phyloP scores from a whole-genome alignment of 1,284 basidiomycete species.

The Heliocybe sulcata region DNA sequence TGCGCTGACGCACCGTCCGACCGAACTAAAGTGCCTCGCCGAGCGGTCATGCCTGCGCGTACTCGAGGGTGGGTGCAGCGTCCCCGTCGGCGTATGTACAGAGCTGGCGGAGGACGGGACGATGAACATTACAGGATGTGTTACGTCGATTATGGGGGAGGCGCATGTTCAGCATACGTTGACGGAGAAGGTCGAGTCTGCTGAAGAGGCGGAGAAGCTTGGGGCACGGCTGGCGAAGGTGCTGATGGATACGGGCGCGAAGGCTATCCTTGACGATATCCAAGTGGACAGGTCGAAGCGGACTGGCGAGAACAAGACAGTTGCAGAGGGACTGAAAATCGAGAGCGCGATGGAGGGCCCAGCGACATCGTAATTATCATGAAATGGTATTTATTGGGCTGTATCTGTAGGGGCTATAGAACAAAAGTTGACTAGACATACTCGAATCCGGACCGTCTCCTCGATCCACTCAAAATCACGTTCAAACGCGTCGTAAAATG shows the following conservation, averaged over 20 bases:
- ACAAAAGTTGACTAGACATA: background rate
- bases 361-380: background rate
- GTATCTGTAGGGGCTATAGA: background rate
- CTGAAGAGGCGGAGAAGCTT: conserved; percentile 59
- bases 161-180: conserved; percentile 66
- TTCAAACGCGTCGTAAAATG: conserved; percentile 9
- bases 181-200: conserved; percentile 41
- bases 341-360: conserved; percentile 8
- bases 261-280: conserved; percentile 75
- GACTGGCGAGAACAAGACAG: conserved; percentile 35
- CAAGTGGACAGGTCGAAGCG: conserved; percentile 55
- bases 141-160: conserved; percentile 72
- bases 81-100: conserved; percentile 88
- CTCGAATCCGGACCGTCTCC: background rate
- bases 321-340: conserved; percentile 13
- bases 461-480: background rate
- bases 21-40: conserved; percentile 69
- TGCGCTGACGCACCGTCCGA: conserved; percentile 67
- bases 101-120: conserved; percentile 24
- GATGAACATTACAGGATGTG: conserved; percentile 67
- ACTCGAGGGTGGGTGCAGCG: conserved; percentile 94
- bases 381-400: background rate
- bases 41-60: conserved; percentile 85
- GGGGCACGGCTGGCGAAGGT: conserved; percentile 60
- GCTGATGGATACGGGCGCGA: conserved; percentile 65